Evolutionary conservation across 2,329 filamentous ascomycete species (phyloP).

Genomic region (Colletotrichum sp.): DNA sequence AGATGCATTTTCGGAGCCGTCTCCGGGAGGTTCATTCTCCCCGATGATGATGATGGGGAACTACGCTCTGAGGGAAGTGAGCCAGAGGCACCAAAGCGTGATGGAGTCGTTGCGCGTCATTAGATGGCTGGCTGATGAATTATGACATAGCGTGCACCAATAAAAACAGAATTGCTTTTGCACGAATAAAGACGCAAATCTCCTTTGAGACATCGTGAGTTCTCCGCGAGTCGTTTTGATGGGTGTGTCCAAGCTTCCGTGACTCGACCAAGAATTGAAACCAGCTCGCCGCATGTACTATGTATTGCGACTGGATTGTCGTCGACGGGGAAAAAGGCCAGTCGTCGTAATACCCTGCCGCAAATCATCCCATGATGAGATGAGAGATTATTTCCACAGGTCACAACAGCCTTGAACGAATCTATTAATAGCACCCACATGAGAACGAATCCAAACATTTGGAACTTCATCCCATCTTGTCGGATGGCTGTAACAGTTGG

Average conservation of each 20-base stretch:
- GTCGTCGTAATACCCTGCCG: background rate
- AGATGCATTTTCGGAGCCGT: background rate
- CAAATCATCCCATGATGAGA: background rate
- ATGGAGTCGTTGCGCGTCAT: constrained; percentile 17
- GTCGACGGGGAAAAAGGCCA: background rate
- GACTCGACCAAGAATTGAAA: background rate
- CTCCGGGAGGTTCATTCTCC: background rate
- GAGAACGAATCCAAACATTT: background rate
- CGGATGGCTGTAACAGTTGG: background rate
- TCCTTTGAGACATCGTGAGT: background rate
- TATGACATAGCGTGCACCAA: background rate
- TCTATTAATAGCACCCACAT: background rate
- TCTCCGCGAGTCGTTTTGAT: background rate
- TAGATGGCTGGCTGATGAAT: constrained; percentile 15
- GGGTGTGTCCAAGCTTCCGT: background rate
- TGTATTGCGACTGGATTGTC: background rate
- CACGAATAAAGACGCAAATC: background rate
- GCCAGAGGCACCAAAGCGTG: constrained; percentile 7
- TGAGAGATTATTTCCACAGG: background rate
- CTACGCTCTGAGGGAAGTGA: constrained; percentile 1
- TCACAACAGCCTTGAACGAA: background rate
- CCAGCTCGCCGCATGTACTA: background rate
- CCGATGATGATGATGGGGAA: constrained; percentile 3
- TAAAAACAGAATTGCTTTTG: background rate
- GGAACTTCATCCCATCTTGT: background rate